Base-by-base conservation (phyloP, 1,284 basidiomycete genomes). In the Ustilago xerochloae region DNA sequence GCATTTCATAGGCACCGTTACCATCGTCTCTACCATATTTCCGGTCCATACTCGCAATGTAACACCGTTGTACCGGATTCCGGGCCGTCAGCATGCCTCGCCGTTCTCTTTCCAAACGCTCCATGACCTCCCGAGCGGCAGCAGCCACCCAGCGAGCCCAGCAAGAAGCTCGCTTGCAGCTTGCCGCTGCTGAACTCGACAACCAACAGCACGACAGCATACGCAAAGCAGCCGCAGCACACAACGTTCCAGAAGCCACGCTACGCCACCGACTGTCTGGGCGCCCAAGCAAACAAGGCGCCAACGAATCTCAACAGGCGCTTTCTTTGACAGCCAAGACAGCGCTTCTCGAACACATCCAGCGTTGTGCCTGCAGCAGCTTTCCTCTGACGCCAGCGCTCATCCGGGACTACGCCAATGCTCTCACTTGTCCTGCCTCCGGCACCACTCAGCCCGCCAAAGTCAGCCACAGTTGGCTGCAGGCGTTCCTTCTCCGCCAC, bases 401-500 rank as follows among this genome's bases (percentile, higher is more conserved):
- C 15, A 6, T 62, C 32, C 51, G 35, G 2, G 24, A 54, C 13
- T 62, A 62, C 26, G 46, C 60, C 35, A 39, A 13, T 22, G 28
- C 38, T 26, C 20, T 62, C 29, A 15, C n/a, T 9, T n/a, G 52
- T 15, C 18, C 26, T 5, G 13, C 33, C 50, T 33, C 30, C 20
- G 43, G 33, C 32, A 10, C 13, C 6, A 16, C n/a, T 28, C 9
- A 35, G 12, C 4, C 36, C 3, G 10, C 20, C 9, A 35, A 48
- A 13, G 43, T 62, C 18, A 24, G 30, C 7, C 12, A 18, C 10
- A 18, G 15, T 10, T 62, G 52, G 59, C 33, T 62, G 35, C 52
- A 48, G 46, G 9, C 9, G 16, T 62, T 62, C 59, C 51, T 62
- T 29, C 29, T 54, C 6, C 51, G 41, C 7, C 59, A 54, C 22